Conservation (phyloP, 2,329 filamentous ascomycete genomes). For the Trichoderma hamatum region DNA sequence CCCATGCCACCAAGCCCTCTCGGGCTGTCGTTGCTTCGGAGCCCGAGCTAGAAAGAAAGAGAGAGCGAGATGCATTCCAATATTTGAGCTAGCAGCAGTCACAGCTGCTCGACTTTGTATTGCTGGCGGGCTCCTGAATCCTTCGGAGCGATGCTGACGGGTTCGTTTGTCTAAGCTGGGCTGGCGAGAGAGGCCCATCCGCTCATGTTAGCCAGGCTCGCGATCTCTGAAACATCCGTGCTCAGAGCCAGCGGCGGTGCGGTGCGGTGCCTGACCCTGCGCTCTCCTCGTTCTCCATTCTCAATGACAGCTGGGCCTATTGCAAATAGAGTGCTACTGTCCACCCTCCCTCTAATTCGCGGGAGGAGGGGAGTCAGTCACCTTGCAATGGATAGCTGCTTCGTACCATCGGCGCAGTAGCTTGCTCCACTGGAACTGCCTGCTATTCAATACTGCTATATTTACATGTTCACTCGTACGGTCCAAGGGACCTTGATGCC, state of each 20-base stretch:
- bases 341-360: neutral
- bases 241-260: constrained; percentile 22
- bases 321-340: constrained; percentile 3
- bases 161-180: neutral
- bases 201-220: constrained; percentile 3
- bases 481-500: too few relatives aligned
- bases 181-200: neutral
- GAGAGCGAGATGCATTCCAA: neutral
- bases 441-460: neutral
- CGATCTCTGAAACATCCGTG: constrained; percentile 25
- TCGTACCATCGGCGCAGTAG: constrained; percentile 1
- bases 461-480: neutral
- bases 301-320: neutral
- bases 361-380: neutral
- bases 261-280: constrained; percentile 2
- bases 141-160: constrained; percentile 22
- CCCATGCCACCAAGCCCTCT: neutral
- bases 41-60: constrained; percentile 1
- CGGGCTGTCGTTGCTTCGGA: constrained; percentile 5
- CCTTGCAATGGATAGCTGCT: neutral
- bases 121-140: constrained; percentile 22
- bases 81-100: neutral
- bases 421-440: constrained; percentile 3
- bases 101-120: neutral
- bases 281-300: neutral